phyloP scores from a whole-genome alignment of 257 asterid species.

The Solanum peruvianum region DNA sequence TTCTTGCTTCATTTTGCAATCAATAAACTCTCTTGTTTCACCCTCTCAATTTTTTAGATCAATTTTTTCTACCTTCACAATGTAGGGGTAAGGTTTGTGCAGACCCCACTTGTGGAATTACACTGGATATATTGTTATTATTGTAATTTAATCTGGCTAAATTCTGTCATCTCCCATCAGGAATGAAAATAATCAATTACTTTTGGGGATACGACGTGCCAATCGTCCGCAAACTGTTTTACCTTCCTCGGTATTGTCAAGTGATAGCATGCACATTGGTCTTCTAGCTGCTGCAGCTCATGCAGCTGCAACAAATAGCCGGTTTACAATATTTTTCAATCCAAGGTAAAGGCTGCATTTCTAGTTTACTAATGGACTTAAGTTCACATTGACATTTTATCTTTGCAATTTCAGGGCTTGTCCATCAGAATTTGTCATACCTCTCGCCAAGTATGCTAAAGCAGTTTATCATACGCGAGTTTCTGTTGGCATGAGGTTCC shows the following conservation, averaged over 20 bases:
- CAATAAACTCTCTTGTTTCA: background rate
- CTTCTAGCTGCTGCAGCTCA: constrained; percentile 97
- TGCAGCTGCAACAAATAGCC: constrained; percentile 86
- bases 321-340: constrained; percentile 76
- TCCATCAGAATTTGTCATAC: constrained; percentile 85
- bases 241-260: constrained; percentile 85
- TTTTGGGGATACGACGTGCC: constrained; percentile 83
- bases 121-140: background rate
- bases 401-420: constrained; percentile 58
- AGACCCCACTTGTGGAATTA: background rate
- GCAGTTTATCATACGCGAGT: constrained; percentile 74
- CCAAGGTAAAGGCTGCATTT: constrained; percentile 45
- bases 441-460: constrained; percentile 77
- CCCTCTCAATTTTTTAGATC: background rate
- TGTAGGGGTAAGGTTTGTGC: background rate
- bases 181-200: constrained; percentile 77
- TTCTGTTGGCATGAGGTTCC: constrained; percentile 91
- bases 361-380: background rate
- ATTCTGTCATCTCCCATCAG: constrained; percentile 17
- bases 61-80: background rate
- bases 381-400: background rate
- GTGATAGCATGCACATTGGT: constrained; percentile 96
- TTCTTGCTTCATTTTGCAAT: background rate
- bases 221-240: constrained; percentile 74
- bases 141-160: background rate